Base-by-base conservation (phyloP, 441 rosid species). In the Brassica balearica region DNA sequence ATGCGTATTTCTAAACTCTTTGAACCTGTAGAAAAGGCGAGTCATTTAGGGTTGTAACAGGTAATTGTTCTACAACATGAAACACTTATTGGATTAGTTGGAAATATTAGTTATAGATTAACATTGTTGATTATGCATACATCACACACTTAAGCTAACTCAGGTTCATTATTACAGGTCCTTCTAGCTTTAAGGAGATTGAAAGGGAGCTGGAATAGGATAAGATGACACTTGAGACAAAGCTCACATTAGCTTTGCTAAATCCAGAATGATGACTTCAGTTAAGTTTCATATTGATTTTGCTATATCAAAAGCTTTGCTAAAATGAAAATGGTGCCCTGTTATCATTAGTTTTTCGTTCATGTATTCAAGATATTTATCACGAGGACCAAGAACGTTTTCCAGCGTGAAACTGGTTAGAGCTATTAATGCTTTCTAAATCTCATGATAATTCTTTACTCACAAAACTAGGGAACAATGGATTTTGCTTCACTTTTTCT, bases 161-260 rank as follows among this genome's bases (percentile, higher is more conserved):
- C 12, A 12, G 25, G 25, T 56, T 55, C 61, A 2, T 19, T 19
- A 0, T 56, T 19, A 56, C 61, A 56, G 12, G 25, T 56, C 25
- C 5, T 8, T 3, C 25, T 1, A 17, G 11, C 61, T 19, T 19
- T 56, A 56, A 19, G 61, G 61, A 6, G 60, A 17, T 6, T 34
- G 46, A 38, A 38, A 38, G 46, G 46, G 46, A 38, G 2, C 8
- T 8, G 9, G 22, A 53, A 7, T 53, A 53, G 59, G 10, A 53
- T 6, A 53, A 53, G 59, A 14, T 53, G 10, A 6, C 10, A 14
- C 15, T 7, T 15, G 59, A 53, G 22, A 53, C 9, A 53, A n/a
- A n/a, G 59, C 59, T 53, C 7, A 53, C 22, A 48, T n/a, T 48
- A 48, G n/a, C n/a, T n/a, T n/a, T 48, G 56, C 56, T 48, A 48